Evolutionary conservation across 257 asterid genomes (phyloP), one percentile per base, ranked within the genome.

Genomic region (Knoxia roxburghii): DNA sequence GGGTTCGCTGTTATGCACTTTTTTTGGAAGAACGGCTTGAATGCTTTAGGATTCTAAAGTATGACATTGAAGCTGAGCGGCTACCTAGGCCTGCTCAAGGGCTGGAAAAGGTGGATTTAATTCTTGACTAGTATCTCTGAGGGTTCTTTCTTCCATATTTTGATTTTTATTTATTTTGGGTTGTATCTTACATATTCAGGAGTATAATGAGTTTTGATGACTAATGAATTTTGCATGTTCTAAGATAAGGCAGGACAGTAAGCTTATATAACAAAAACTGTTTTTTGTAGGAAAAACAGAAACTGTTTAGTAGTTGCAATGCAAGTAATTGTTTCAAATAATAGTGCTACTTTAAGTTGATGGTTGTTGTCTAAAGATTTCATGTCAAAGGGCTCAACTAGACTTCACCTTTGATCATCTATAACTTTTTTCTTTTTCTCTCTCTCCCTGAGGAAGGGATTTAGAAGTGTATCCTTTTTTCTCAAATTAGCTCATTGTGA

Each of bases 31-130:
- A 92, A 76, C 86, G 98, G n/a, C 83, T 92, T 30, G 97, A 92
- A 80, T 92, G 97, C 84, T 84, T 84, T 80, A 81, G 91, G 84
- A 71, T 86, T 65, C 75, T 89, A 33, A 88, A 83, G 79, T 89
- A 86, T 76, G 99, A 93, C 65, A 86, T 90, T 82, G 99, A 93
- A 84, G 82, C 97, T 1, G 99, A 93, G 82, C 95, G 96, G 61
- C 96, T 93, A 68, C 95, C 96, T 64, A 78, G 76, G 79, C 85
- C 93, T 23, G 79, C 89, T 59, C 89, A 82, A 79, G 97, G 84
- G 68, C 86, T 84, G 80, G 99, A 90, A 41, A 93, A 93, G 97
- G 99, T 10, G 39, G 37, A 37, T 60, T 37, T 17, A 60, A 49
- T 20, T 26, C 46, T 51, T 26, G 15, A 30, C 43, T 56, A 7